A percentile compares a stretch with the other conserved stretches of the same genome.
Conservation (phyloP, 148 eudicot species). For the Rhododendron ovatum region DNA sequence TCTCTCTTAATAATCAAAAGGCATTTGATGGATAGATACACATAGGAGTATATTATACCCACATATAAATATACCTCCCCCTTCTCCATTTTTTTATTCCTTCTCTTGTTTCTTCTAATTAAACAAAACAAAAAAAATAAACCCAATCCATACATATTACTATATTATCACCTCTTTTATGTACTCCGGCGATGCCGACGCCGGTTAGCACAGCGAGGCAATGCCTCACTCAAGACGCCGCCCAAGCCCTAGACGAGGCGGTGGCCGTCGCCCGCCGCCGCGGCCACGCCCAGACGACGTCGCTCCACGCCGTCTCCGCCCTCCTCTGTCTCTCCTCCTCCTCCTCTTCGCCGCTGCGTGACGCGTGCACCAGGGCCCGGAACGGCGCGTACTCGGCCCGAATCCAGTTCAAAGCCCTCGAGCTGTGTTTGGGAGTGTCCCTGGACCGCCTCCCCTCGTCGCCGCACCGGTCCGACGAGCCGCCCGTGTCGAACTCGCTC, state of each 20-base stretch:
- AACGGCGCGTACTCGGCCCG: constrained; percentile 57
- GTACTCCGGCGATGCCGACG: constrained; percentile 57
- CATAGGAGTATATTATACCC: background rate
- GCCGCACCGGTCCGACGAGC: constrained; percentile 40
- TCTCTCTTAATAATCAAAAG: constrained; percentile 8
- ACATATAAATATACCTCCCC: constrained; percentile 4
- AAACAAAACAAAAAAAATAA: background rate
- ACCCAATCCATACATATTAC: background rate
- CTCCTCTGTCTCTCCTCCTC: constrained; percentile 47
- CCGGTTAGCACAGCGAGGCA: constrained; percentile 77
- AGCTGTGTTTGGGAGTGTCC: constrained; percentile 65
- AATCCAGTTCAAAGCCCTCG: constrained; percentile 72
- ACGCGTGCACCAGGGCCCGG: constrained; percentile 59
- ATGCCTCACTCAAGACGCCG: constrained; percentile 68
- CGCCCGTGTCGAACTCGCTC: constrained; percentile 83
- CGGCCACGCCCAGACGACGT: constrained; percentile 76
- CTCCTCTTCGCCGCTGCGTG: constrained; percentile 60
- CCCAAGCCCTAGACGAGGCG: constrained; percentile 61
- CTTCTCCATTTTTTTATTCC: background rate
- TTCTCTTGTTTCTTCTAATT: background rate
- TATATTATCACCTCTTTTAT: background rate
- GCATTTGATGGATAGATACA: background rate
- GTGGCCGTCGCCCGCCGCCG: constrained; percentile 66
- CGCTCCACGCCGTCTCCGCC: constrained; percentile 79
- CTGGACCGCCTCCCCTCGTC: constrained; percentile 65